Percentiles rank a stretch among this genome's conserved stretches.
Conservation (phyloP, 2,329 filamentous ascomycete species). For the Talaromyces piceae region DNA sequence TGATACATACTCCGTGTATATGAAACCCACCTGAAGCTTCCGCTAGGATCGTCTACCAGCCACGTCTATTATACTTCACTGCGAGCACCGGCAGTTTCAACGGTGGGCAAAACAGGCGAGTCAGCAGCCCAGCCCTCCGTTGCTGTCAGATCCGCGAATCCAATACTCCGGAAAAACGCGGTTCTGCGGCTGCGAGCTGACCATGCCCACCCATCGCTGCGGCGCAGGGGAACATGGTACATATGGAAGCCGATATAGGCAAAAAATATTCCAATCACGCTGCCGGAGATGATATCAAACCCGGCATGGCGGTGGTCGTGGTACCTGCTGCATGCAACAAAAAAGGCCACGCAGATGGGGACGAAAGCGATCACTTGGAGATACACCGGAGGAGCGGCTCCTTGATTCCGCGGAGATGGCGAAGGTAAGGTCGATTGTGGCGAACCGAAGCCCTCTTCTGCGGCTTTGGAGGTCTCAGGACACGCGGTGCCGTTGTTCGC, state of each 20-base stretch:
- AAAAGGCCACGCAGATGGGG: constrained; percentile 68
- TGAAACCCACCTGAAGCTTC: not conserved
- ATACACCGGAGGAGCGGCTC: constrained; percentile 75
- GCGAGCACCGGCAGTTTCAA: not conserved
- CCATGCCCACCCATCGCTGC: constrained; percentile 87
- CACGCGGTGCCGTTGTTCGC: not conserved
- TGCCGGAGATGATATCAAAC: constrained; percentile 88
- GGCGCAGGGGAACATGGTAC: constrained; percentile 73
- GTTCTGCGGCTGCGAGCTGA: constrained; percentile 64
- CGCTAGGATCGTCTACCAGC: not conserved
- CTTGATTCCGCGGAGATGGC: constrained; percentile 59
- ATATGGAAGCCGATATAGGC: constrained; percentile 72
- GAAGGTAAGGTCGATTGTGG: constrained; percentile 6
- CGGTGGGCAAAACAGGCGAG: constrained; percentile 3
- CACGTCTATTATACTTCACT: not conserved
- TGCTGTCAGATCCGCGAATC: constrained; percentile 24
- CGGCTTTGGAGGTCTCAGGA: not conserved
- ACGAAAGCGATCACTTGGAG: constrained; percentile 62
- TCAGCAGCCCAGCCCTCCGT: constrained; percentile 21
- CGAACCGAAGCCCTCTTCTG: not conserved
- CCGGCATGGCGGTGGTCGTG: constrained; percentile 83
- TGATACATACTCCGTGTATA: no score
- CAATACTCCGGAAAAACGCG: constrained; percentile 50
- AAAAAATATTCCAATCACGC: constrained; percentile 63
- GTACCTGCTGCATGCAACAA: constrained; percentile 78